Conservation (phyloP, 148 eudicot species). For the Nyssa sinensis region DNA sequence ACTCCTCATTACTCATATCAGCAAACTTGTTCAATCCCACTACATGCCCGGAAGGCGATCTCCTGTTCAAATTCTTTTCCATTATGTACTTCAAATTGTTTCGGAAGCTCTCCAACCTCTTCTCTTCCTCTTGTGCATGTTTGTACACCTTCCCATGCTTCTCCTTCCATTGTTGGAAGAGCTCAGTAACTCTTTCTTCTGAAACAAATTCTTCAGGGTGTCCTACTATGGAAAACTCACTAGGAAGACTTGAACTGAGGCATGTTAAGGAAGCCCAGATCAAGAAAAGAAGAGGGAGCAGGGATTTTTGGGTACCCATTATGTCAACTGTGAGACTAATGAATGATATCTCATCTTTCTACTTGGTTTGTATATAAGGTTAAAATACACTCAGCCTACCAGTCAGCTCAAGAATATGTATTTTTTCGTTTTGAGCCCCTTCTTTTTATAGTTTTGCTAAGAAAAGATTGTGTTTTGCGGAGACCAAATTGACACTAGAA, state of each 20-base stretch:
- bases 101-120: slow-evolving; percentile 45
- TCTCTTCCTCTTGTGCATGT: slow-evolving; percentile 31
- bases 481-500: too few relatives aligned
- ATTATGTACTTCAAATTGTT: slow-evolving; percentile 42
- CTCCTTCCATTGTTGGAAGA: slow-evolving; percentile 57
- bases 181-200: slow-evolving; percentile 32
- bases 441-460: not conserved
- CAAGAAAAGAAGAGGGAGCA: slow-evolving; percentile 22
- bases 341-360: slow-evolving; percentile 16
- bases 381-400: slow-evolving; percentile 20
- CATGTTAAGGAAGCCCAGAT: slow-evolving; percentile 25
- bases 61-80: slow-evolving; percentile 33
- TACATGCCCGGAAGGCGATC: slow-evolving; percentile 19
- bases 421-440: not conserved
- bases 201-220: slow-evolving; percentile 26
- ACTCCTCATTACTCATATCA: slow-evolving; percentile 70
- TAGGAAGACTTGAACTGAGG: slow-evolving; percentile 23
- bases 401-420: slow-evolving; percentile 18
- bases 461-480: too few relatives aligned
- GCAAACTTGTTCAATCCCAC: slow-evolving; percentile 72
- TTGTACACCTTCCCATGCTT: slow-evolving; percentile 36
- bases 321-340: slow-evolving; percentile 10
- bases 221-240: slow-evolving; percentile 40
- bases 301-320: slow-evolving; percentile 27
- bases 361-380: slow-evolving; percentile 19